A percentile compares a stretch with the other conserved stretches of the same genome.
phyloP scores from a whole-genome alignment of 2,329 filamentous ascomycete genomes.

The Calonectria naviculata region DNA sequence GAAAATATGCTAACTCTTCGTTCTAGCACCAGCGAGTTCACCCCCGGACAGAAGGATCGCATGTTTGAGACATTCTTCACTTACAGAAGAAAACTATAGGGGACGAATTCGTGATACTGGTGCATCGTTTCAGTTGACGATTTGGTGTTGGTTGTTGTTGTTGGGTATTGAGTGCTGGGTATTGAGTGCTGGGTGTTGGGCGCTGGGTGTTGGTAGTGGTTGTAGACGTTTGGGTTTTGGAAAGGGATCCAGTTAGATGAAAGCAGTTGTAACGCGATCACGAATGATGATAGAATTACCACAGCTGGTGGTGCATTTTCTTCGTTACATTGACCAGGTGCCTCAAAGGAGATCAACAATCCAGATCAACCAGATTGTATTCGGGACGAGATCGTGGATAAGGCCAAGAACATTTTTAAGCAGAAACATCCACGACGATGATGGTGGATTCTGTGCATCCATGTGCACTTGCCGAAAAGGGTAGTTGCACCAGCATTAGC shows the following conservation, averaged over 20 bases:
- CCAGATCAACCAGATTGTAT: no score
- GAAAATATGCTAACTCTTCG: neutral
- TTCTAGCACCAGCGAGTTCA: neutral
- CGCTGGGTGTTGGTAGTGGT: no score
- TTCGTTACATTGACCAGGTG: no score
- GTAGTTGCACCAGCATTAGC: neutral
- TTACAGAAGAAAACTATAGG: neutral
- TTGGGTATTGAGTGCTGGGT: no score
- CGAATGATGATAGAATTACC: neutral
- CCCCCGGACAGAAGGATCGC: neutral
- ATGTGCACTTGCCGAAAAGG: neutral
- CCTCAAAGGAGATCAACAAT: no score
- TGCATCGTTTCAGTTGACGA: no score
- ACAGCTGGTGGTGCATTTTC: no score
- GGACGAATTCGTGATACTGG: no score
- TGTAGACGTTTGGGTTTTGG: neutral
- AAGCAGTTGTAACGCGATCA: neutral
- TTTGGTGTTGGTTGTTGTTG: no score
- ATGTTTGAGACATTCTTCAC: neutral
- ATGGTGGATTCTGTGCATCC: neutral
- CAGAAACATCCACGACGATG: neutral
- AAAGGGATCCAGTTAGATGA: neutral
- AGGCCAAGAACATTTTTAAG: conserved; percentile 25
- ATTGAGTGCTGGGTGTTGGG: no score
- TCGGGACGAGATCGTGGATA: no score